Conservation (phyloP, 2,329 filamentous ascomycete species). For the Pseudocercospora fijiensis region DNA sequence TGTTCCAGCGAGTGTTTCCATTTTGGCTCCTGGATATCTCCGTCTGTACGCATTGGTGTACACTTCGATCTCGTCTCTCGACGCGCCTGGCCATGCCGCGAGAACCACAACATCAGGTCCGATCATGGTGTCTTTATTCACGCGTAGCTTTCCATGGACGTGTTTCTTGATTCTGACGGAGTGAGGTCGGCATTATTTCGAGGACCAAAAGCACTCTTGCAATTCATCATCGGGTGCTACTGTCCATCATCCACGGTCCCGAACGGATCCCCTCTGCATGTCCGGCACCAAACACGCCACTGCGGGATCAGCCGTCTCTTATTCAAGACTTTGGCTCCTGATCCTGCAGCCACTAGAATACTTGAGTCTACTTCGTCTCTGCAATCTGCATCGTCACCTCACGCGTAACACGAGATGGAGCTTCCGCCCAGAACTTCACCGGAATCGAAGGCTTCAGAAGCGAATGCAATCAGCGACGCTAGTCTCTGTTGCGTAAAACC, state of each 20-base stretch:
- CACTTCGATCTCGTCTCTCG: neutral
- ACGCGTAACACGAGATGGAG: neutral
- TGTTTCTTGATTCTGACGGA: neutral
- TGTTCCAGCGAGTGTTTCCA: slow-evolving; percentile 1
- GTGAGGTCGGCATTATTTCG: neutral
- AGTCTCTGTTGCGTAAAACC: neutral
- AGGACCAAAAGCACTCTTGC: neutral
- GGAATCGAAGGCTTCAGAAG: slow-evolving; percentile 4
- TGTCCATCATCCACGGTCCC: slow-evolving; percentile 1
- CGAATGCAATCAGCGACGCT: neutral
- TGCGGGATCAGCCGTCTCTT: neutral
- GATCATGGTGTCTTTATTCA: neutral
- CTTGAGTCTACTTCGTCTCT: neutral
- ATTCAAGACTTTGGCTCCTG: slow-evolving; percentile 1
- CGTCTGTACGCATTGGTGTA: neutral
- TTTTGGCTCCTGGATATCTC: slow-evolving; percentile 7
- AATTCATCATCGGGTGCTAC: no score
- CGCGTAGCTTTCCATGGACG: neutral
- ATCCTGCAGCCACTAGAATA: slow-evolving; percentile 3
- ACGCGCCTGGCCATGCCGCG: slow-evolving; percentile 11
- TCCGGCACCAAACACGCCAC: slow-evolving; percentile 6
- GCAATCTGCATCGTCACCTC: neutral
- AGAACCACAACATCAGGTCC: neutral
- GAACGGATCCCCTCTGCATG: slow-evolving; percentile 6
- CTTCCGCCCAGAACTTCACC: neutral